A percentile compares a stretch with the other conserved stretches of the same genome.
These are phyloP conservation scores for Penicillium verrucosum DNA, from an alignment of 2,329 filamentous ascomycete genomes.

Conservation along the genomic window DNA sequence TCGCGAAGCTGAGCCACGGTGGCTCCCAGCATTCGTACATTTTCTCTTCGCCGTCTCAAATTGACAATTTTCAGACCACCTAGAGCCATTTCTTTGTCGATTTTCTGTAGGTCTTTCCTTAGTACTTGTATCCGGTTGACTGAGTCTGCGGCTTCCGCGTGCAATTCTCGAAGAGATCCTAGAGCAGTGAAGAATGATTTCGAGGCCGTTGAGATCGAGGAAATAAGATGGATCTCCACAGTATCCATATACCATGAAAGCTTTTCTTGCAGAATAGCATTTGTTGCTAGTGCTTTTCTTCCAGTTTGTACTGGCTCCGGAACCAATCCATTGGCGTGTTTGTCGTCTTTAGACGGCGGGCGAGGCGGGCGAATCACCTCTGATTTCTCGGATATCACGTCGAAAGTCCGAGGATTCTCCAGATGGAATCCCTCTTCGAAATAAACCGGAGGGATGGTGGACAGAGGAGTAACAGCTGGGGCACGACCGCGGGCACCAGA, in stretches of 20 bases:
- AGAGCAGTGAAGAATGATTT: constrained; percentile 94
- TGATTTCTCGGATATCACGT: constrained; percentile 91
- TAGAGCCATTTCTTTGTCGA: constrained; percentile 84
- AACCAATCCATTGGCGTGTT: constrained; percentile 55
- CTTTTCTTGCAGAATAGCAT: constrained; percentile 96
- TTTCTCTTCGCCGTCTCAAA: constrained; percentile 76
- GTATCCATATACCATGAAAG: constrained; percentile 99
- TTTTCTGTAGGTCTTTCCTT: constrained; percentile 70
- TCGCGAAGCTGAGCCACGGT: constrained; percentile 78
- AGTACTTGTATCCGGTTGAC: constrained; percentile 80
- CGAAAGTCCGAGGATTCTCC: constrained; percentile 93
- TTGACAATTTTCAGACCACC: constrained; percentile 82
- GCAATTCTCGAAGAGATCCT: constrained; percentile 83
- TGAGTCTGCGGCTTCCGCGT: constrained; percentile 87
- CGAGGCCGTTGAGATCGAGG: constrained; percentile 91
- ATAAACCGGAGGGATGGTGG: constrained; percentile 88
- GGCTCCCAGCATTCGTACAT: constrained; percentile 75
- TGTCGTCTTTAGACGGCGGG: constrained; percentile 52
- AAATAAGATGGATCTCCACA: constrained; percentile 93
- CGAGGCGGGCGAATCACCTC: constrained; percentile 78
- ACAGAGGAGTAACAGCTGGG: constrained; percentile 78
- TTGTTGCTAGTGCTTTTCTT: constrained; percentile 86
- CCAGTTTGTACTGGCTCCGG: constrained; percentile 54
- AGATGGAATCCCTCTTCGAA: constrained; percentile 94
- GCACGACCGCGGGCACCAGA: constrained; percentile 54